Base-by-base conservation (phyloP, 352 stramenopile species). In the Phytophthora sansomeana region DNA sequence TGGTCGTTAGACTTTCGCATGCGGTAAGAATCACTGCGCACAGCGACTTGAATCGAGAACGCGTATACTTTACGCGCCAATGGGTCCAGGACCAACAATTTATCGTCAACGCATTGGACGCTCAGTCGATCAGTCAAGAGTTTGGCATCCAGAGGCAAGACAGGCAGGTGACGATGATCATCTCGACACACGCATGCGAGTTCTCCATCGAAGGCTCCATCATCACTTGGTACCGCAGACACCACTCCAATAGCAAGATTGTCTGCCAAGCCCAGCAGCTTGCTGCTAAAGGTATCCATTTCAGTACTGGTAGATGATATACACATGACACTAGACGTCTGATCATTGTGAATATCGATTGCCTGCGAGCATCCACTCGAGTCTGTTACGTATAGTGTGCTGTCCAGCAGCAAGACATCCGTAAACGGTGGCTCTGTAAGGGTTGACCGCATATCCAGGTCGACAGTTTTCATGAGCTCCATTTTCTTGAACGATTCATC, bases 1-100 rank as follows among this genome's bases (percentile, higher is more conserved):
- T 30, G 8, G 42, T 32, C 61, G 50, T 65, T 47, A 21, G 61
- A 67, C 29, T 81, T 77, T 16, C 69, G 63, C 28, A 91, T 83
- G 10, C 79, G 70, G 39, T 83, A 89, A 0, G 80, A 87, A 36
- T 88, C 74, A 58, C 80, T 91, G n/a, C 75, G 72, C 16, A 85
- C 73, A 9, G 74, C 82, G 17, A 83, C 71, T 17, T 69, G 52
- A 6, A 80, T 43, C 9, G 67, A 53, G 46, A 78, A 72, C 4
- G 63, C 26, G 3, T 74, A 52, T 5, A 81, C 16, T 39, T 63
- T 62, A 35, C 49, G 11, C 19, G 59, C 42, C 4, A 78, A 7
- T 14, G 63, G 58, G 50, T 90, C 78, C n/a, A 80, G 35, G 2
- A 83, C 53, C 26, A 83, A 47, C 13, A 90, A n/a, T 16, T 14